Base-by-base conservation (phyloP, 2,329 filamentous ascomycete genomes). In the Ophiostoma sp. region DNA sequence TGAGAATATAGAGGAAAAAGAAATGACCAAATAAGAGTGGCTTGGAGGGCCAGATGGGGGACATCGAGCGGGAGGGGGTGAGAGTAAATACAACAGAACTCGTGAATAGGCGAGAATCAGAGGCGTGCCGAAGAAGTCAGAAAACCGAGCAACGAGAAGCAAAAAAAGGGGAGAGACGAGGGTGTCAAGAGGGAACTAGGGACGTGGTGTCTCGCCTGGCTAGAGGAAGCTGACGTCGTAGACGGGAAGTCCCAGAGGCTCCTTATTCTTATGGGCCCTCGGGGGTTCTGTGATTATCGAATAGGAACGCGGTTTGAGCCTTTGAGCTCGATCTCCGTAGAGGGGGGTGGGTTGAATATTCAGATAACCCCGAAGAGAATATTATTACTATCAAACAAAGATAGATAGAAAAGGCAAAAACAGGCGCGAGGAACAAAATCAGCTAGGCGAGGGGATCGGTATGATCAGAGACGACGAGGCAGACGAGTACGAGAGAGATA, bases 221-320 rank as follows among this genome's bases (percentile, higher is more conserved):
- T 42, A 18, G 16, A 63, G 16, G 40, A n/a, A 42, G 16, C 58
- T 62, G 60, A 63, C 60, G 60, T 63, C 40, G 60, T 63, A 63
- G 40, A 63, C 60, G 60, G 60, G 60, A 63, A 42, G 60, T 38
- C 60, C 16, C 60, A 63, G 60, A 44, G 60, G 7, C 40, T 41
- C 40, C 11, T 27, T 63, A n/a, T 63, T 42, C 38, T 27, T 42
- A 18, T 42, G 40, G 38, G 60, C 27, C 55, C 55, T 36, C 27
- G 55, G 55, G 27, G 27, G 1, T 27, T 27, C 27, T 27, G 55
- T 60, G 55, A 60, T 60, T 60, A 40, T 60, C 27, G 27, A 60
- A 38, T 38, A 60, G 12, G 55, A 40, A 27, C 27, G 27, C 27
- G 27, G 27, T 2, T 27, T 27, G 27, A 27, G 27, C 27, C 27